Evolutionary conservation across 352 stramenopile genomes (phyloP).

Genomic region (Phytophthora gonapodyides): DNA sequence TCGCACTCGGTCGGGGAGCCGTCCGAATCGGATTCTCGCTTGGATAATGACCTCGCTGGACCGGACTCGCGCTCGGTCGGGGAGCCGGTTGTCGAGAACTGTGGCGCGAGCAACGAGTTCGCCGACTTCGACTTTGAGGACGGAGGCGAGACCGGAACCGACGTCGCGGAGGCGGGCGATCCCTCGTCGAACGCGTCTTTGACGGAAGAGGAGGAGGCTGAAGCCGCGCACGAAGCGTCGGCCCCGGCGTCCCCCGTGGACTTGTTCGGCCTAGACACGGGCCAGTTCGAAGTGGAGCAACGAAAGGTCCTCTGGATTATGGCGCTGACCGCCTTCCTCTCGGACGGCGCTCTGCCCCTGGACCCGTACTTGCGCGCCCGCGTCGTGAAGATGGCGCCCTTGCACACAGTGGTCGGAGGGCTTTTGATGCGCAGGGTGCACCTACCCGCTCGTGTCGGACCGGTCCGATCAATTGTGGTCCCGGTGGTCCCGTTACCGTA

Average conservation of each 20-base stretch:
- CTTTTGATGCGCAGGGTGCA: not conserved
- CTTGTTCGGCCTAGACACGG: not conserved
- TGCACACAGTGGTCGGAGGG: not conserved
- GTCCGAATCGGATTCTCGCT: not conserved
- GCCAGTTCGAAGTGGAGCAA: not conserved
- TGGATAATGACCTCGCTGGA: no score
- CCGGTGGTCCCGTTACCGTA: not conserved
- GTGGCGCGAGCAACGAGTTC: no score
- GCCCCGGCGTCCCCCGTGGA: not conserved
- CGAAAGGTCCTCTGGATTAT: not conserved
- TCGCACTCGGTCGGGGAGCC: constrained; percentile 5
- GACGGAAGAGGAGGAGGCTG: no score
- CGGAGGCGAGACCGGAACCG: no score
- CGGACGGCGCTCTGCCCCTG: not conserved
- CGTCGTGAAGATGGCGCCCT: not conserved
- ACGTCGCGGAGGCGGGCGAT: no score
- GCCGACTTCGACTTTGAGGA: no score
- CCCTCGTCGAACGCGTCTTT: no score
- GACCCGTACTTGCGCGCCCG: not conserved
- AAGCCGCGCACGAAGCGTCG: not conserved
- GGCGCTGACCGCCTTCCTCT: constrained; percentile 2
- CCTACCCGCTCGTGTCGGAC: not conserved
- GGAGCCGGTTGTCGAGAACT: no score
- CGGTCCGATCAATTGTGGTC: not conserved
- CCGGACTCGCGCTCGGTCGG: no score